phyloP scores from a whole-genome alignment of 2,329 filamentous ascomycete species.

The Gliomastix tumulicola region DNA sequence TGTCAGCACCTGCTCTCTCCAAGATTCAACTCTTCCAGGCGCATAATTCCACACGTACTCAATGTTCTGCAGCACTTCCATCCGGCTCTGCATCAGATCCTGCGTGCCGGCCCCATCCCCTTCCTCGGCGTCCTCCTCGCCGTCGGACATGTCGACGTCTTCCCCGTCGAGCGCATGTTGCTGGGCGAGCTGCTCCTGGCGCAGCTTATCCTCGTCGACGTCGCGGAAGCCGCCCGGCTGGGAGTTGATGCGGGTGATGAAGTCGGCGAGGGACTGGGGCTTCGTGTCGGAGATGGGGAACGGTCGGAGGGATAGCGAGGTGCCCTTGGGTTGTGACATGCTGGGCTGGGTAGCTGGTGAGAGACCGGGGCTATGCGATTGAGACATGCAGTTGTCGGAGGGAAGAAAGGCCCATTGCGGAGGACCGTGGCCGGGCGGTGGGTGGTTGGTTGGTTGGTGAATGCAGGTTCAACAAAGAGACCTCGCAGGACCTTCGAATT shows the following conservation, averaged over 20 bases:
- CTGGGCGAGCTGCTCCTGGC: slow-evolving; percentile 53
- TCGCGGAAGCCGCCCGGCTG: slow-evolving; percentile 71
- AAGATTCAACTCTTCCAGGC: not conserved
- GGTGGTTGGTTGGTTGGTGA: no score
- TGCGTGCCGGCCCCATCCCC: slow-evolving; percentile 33
- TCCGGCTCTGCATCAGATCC: slow-evolving; percentile 41
- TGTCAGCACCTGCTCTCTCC: not conserved
- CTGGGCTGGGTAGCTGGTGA: no score
- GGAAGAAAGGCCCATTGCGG: not conserved
- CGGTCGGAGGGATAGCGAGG: slow-evolving; percentile 28
- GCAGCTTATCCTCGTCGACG: slow-evolving; percentile 67
- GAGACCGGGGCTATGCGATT: not conserved
- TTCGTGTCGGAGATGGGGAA: slow-evolving; percentile 46
- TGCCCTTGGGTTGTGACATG: no score
- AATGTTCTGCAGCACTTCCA: slow-evolving; percentile 51
- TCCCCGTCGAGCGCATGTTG: slow-evolving; percentile 35
- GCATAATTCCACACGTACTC: slow-evolving; percentile 33
- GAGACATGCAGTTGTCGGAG: no score
- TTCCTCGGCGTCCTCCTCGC: slow-evolving; percentile 35
- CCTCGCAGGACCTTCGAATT: no score
- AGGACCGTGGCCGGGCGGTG: no score
- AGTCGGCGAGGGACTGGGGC: slow-evolving; percentile 58
- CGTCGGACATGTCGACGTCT: slow-evolving; percentile 38
- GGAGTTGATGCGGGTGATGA: slow-evolving; percentile 77
- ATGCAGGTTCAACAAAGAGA: no score